Conservation (phyloP, 2,329 filamentous ascomycete genomes). For the Lecanicillium sp. region DNA sequence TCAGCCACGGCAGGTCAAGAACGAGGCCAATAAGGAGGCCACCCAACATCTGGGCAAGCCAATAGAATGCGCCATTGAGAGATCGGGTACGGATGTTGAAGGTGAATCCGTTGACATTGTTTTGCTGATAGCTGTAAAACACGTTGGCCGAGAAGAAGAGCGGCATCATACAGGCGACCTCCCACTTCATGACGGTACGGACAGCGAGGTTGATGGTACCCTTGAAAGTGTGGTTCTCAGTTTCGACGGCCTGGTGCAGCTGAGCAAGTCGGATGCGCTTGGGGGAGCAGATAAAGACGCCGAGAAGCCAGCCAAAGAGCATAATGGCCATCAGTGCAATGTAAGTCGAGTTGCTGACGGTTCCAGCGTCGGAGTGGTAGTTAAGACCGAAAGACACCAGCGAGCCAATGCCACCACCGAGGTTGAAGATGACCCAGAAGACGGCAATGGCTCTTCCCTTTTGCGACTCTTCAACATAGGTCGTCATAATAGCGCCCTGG, state of each 20-base stretch:
- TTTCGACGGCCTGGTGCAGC: slow-evolving; percentile 27
- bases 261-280: slow-evolving; percentile 30
- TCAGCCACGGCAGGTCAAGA: slow-evolving; percentile 34
- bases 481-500: slow-evolving; percentile 41
- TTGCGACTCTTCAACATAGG: slow-evolving; percentile 32
- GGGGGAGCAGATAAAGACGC: slow-evolving; percentile 39
- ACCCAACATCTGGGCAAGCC: slow-evolving; percentile 49
- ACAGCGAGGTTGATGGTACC: slow-evolving; percentile 28
- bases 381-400: slow-evolving; percentile 37
- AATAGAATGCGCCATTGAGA: slow-evolving; percentile 47
- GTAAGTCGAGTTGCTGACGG: slow-evolving; percentile 42
- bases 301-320: slow-evolving; percentile 39
- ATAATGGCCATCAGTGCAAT: slow-evolving; percentile 41
- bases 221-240: slow-evolving; percentile 28
- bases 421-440: slow-evolving; percentile 40
- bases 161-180: slow-evolving; percentile 39
- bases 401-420: slow-evolving; percentile 34
- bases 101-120: slow-evolving; percentile 44
- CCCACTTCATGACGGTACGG: slow-evolving; percentile 32
- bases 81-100: slow-evolving; percentile 50
- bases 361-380: slow-evolving; percentile 28
- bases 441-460: slow-evolving; percentile 34
- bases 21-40: slow-evolving; percentile 38
- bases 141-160: slow-evolving; percentile 49
- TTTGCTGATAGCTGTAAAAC: slow-evolving; percentile 51